Conservation (phyloP, 139 green algal genomes). For the Coelastrella sp. region DNA sequence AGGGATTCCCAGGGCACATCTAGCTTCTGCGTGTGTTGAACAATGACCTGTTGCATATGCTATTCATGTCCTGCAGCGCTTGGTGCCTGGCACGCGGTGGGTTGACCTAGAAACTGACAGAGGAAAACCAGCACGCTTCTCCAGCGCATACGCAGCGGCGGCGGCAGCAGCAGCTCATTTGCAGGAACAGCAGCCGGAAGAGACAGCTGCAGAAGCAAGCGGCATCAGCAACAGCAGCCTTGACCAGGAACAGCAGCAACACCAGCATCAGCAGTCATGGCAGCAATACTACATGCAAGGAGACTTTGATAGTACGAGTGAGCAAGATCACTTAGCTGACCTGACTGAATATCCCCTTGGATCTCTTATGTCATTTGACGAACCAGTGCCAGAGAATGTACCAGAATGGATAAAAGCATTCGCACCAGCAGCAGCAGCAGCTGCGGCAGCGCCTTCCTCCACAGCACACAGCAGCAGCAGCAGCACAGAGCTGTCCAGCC, state of each 20-base stretch:
- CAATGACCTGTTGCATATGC: neutral
- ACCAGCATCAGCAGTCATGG: neutral
- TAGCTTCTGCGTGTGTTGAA: neutral
- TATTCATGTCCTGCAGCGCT: conserved; percentile 28
- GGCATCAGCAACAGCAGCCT: neutral
- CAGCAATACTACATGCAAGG: neutral
- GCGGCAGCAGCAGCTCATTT: conserved; percentile 8
- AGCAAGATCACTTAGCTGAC: conserved; percentile 41
- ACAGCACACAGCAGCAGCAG: conserved; percentile 43
- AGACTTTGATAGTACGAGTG: conserved; percentile 19
- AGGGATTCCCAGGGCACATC: no score
- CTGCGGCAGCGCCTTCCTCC: neutral
- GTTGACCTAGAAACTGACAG: conserved; percentile 89
- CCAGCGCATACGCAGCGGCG: conserved; percentile 9
- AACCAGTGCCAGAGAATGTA: conserved; percentile 31
- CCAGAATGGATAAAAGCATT: conserved; percentile 31
- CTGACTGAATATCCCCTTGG: conserved; percentile 32
- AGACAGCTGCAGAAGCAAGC: neutral
- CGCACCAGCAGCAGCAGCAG: neutral
- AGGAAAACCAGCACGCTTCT: conserved; percentile 44
- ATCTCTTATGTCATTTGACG: conserved; percentile 39
- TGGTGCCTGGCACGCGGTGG: conserved; percentile 72
- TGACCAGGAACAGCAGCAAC: conserved; percentile 10
- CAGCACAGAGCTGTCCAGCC: neutral
- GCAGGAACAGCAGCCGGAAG: neutral